Base-by-base conservation (phyloP, 345 rosid genomes). In the Lumnitzera littorea region DNA sequence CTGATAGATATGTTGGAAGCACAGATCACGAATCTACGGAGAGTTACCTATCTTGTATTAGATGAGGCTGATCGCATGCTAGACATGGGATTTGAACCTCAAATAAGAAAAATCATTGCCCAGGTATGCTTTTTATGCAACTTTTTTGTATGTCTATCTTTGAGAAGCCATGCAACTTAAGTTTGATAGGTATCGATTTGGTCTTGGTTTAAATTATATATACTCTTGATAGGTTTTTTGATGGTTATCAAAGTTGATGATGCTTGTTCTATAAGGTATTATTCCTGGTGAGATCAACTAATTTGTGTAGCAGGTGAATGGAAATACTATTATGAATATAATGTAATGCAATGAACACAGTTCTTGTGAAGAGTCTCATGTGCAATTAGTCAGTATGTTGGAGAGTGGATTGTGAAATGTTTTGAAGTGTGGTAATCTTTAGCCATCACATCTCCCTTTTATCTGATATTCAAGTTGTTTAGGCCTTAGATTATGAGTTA, bases 81-180 rank as follows among this genome's bases (percentile, higher is more conserved):
- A 78, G 98, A 92, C 72, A 92, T 92, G 98, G 98, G 97, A 15
- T 90, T 90, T 82, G 99, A 88, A 75, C 96, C 99, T 69, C 99
- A 94, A 66, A 90, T 94, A 69, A 86, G 97, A 77, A 88, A 86
- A 79, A 82, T 94, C 69, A 29, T 88, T 14, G 72, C 89, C 52
- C 99, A 94, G 84, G 97, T 84, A 65, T 66, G 63, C 25, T 51
- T 60, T 51, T 56, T 62, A 10, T 41, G 43, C 16, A 25, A 29
- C 9, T 41, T 15, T 5, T 16, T 9, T 31, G 43, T 31, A 16
- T 16, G 17, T 20, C 20, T 15, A 59, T 59, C 36, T 47, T 41
- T 4, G 6, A 46, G 49, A 25, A 47, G 17, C 12, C 17, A 46
- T 36, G 7, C 43, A 36, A 9, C 43, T 9, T 36, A 36, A 9